Percentiles rank a stretch among this genome's conserved stretches.
These are phyloP conservation scores for Parastagonospora avenae DNA, from an alignment of 2,329 filamentous ascomycete species.

Conservation along the genomic window DNA sequence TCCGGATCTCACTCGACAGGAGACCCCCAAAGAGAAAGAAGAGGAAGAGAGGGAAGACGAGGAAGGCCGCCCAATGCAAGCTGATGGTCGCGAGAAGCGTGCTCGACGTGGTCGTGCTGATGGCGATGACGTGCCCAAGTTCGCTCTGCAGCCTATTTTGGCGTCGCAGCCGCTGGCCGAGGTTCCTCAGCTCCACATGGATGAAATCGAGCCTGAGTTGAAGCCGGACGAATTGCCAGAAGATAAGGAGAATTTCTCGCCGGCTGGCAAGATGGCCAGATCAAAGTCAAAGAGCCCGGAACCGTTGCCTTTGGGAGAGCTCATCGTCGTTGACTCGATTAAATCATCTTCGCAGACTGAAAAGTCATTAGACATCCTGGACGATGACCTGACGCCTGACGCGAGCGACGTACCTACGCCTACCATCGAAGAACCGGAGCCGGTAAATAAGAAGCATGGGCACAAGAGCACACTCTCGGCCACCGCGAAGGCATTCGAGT, in stretches of 20 bases:
- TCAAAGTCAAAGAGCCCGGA: slow-evolving; percentile 39
- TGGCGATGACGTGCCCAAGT: slow-evolving; percentile 75
- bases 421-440: slow-evolving; percentile 34
- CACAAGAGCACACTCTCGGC: slow-evolving; percentile 67
- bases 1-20: slow-evolving; percentile 55
- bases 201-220: slow-evolving; percentile 23
- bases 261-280: slow-evolving; percentile 22
- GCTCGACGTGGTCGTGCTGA: slow-evolving; percentile 68
- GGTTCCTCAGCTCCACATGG: slow-evolving; percentile 30
- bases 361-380: slow-evolving; percentile 16
- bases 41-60: slow-evolving; percentile 57
- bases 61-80: slow-evolving; percentile 66
- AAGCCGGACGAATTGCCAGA: slow-evolving; percentile 32
- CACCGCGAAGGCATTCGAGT: slow-evolving; percentile 71
- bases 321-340: slow-evolving; percentile 7
- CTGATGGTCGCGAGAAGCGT: slow-evolving; percentile 75
- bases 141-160: slow-evolving; percentile 59
- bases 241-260: slow-evolving; percentile 47
- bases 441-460: slow-evolving; percentile 31
- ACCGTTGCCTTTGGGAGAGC: slow-evolving; percentile 19
- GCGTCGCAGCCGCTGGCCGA: slow-evolving; percentile 45
- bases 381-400: slow-evolving; percentile 29
- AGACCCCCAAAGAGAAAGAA: slow-evolving; percentile 53
- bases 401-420: slow-evolving; percentile 37
- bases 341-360: slow-evolving; percentile 21